A percentile compares a stretch with the other conserved stretches of the same genome.
These are phyloP conservation scores for Trichoderma reesei DNA, from an alignment of 495 filamentous ascomycete species.

Conservation along the genomic window DNA sequence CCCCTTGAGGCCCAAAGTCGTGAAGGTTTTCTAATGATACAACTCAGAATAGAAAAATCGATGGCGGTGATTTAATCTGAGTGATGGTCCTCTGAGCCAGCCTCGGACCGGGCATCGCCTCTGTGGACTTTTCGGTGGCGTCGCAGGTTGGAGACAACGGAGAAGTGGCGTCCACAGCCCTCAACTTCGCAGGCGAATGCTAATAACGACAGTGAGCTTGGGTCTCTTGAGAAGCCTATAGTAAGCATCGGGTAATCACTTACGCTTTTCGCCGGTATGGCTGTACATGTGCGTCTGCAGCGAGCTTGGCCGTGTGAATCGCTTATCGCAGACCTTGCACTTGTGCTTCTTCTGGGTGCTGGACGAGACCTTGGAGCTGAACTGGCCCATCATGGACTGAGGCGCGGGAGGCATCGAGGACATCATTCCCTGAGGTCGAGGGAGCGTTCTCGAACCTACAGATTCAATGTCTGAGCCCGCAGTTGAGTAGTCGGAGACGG, in stretches of 20 bases:
- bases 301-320: conserved; percentile 93
- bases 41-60: background rate
- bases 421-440: conserved; percentile 64
- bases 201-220: conserved; percentile 25
- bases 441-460: conserved; percentile 66
- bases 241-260: conserved; percentile 34
- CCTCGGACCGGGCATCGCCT: conserved; percentile 53
- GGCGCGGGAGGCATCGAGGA: conserved; percentile 67
- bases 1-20: background rate
- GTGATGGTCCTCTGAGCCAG: conserved; percentile 40
- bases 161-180: conserved; percentile 93
- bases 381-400: conserved; percentile 97
- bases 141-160: conserved; percentile 91
- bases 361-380: conserved; percentile 92
- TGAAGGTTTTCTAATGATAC: background rate
- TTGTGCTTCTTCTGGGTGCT: conserved; percentile 99
- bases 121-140: conserved; percentile 96
- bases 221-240: background rate
- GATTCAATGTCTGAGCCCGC: conserved; percentile 72
- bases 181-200: conserved; percentile 92
- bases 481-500: conserved; percentile 89
- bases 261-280: conserved; percentile 98
- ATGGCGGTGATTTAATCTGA: conserved; percentile 24
- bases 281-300: conserved; percentile 98
- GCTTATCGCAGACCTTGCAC: conserved; percentile 99